Evolutionary conservation across 768 basidiomycete genomes (phyloP).

Genomic region (Rhizopogon vinicolor): DNA sequence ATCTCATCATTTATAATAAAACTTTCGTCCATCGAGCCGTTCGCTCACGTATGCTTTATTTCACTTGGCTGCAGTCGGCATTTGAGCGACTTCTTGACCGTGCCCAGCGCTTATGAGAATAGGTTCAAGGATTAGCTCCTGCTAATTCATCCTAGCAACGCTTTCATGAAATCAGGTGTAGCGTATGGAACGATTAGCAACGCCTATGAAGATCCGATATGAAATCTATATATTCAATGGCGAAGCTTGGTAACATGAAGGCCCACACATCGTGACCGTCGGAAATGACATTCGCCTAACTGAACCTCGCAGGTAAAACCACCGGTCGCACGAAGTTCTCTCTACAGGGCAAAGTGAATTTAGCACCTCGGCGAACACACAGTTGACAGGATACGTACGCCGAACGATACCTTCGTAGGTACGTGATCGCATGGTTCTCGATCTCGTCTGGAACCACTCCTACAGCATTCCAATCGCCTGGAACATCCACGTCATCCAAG

Average conservation of each 20-base stretch:
- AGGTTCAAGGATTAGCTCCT: conserved; percentile 1
- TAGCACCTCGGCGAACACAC: not conserved
- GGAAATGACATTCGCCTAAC: conserved; percentile 26
- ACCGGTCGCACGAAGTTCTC: conserved; percentile 68
- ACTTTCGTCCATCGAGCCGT: conserved; percentile 5
- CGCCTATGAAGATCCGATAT: conserved; percentile 11
- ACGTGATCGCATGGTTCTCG: conserved; percentile 85
- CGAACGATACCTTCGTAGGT: conserved; percentile 84
- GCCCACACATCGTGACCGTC: conserved; percentile 21
- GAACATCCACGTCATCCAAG: conserved; percentile 72
- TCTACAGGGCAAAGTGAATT: conserved; percentile 27
- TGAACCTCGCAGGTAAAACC: conserved; percentile 52
- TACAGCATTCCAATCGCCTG: conserved; percentile 80
- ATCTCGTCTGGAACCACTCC: conserved; percentile 80
- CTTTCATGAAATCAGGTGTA: conserved; percentile 16
- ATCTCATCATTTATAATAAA: conserved; percentile 26
- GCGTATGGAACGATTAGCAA: conserved; percentile 17
- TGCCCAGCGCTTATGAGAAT: conserved; percentile 17
- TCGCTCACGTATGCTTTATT: conserved; percentile 10
- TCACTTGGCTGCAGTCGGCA: conserved; percentile 12
- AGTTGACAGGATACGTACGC: conserved; percentile 55
- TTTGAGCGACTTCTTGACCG: conserved; percentile 19
- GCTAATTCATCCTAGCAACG: conserved; percentile 26
- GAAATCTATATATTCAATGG: conserved; percentile 3
- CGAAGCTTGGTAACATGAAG: conserved; percentile 11